These are phyloP conservation scores for Daedaleopsis nitida DNA, from an alignment of 768 basidiomycete species.

Conservation along the genomic window DNA sequence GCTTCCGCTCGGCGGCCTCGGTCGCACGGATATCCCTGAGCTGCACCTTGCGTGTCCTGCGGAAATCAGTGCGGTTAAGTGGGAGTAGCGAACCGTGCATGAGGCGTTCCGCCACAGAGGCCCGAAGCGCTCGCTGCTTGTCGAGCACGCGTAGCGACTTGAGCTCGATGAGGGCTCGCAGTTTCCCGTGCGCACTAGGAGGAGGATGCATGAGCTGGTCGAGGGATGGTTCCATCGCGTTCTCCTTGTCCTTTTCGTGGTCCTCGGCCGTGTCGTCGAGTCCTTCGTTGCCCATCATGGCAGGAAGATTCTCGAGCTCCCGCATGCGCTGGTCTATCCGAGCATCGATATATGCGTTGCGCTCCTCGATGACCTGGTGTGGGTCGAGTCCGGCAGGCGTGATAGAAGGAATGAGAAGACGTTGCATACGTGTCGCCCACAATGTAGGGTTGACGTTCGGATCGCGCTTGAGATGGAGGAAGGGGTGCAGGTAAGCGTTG, in stretches of 20 bases:
- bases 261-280: constrained; percentile 56
- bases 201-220: constrained; percentile 52
- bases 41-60: constrained; percentile 80
- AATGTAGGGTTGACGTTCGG: constrained; percentile 59
- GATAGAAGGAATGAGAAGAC: constrained; percentile 83
- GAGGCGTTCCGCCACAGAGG: constrained; percentile 83
- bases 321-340: constrained; percentile 85
- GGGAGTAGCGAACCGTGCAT: constrained; percentile 88
- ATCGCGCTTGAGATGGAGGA: constrained; percentile 73
- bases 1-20: constrained; percentile 87
- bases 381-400: constrained; percentile 94
- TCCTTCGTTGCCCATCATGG: constrained; percentile 78
- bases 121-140: constrained; percentile 87
- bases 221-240: constrained; percentile 31
- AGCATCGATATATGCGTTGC: constrained; percentile 88
- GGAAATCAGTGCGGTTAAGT: constrained; percentile 90
- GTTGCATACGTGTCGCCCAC: constrained; percentile 74
- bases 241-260: constrained; percentile 35
- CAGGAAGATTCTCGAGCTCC: constrained; percentile 79
- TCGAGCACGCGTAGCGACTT: constrained; percentile 87
- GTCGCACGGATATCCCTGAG: constrained; percentile 88
- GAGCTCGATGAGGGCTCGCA: constrained; percentile 91
- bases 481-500: constrained; percentile 86
- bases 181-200: constrained; percentile 73
- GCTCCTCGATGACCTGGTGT: constrained; percentile 86